Percentiles rank a stretch among this genome's conserved stretches.
phyloP scores from a whole-genome alignment of 2,329 filamentous ascomycete genomes.

The Sclerotinia subarctica region DNA sequence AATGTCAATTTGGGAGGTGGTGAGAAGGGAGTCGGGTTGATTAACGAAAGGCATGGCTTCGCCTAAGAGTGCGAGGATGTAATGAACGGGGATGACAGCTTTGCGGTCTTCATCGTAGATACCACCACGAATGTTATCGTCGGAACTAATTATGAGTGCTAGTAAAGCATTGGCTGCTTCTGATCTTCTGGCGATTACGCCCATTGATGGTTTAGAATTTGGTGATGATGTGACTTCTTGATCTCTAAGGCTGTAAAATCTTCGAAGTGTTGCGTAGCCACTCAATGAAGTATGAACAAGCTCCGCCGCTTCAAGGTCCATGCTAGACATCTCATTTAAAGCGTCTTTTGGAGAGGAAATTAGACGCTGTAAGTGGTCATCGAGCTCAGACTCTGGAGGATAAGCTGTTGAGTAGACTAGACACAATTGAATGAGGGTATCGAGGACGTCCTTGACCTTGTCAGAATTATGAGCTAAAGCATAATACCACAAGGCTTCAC shows the following conservation, averaged over 20 bases:
- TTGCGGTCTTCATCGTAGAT: slow-evolving; percentile 79
- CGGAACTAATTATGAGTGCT: slow-evolving; percentile 80
- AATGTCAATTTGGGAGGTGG: slow-evolving; percentile 68
- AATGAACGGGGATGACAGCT: slow-evolving; percentile 84
- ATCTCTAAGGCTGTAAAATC: slow-evolving; percentile 88
- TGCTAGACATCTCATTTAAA: slow-evolving; percentile 66
- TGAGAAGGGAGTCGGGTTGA: slow-evolving; percentile 58
- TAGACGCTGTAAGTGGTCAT: slow-evolving; percentile 66
- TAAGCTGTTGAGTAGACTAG: slow-evolving; percentile 81
- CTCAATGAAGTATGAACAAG: slow-evolving; percentile 82
- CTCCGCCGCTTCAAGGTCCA: slow-evolving; percentile 77
- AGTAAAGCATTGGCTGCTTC: slow-evolving; percentile 71
- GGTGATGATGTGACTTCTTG: slow-evolving; percentile 47
- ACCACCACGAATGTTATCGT: slow-evolving; percentile 87
- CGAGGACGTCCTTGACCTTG: slow-evolving; percentile 82
- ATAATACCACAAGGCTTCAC: slow-evolving; percentile 86
- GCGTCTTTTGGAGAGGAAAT: slow-evolving; percentile 69
- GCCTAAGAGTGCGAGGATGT: slow-evolving; percentile 76
- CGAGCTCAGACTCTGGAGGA: slow-evolving; percentile 68
- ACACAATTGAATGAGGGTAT: slow-evolving; percentile 82
- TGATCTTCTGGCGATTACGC: slow-evolving; percentile 58
- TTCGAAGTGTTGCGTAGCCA: slow-evolving; percentile 86
- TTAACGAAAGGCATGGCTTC: slow-evolving; percentile 78
- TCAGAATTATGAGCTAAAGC: slow-evolving; percentile 73
- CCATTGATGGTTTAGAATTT: slow-evolving; percentile 40